Conservation (phyloP, 2,329 filamentous ascomycete genomes). For the Penicillium sp. region DNA sequence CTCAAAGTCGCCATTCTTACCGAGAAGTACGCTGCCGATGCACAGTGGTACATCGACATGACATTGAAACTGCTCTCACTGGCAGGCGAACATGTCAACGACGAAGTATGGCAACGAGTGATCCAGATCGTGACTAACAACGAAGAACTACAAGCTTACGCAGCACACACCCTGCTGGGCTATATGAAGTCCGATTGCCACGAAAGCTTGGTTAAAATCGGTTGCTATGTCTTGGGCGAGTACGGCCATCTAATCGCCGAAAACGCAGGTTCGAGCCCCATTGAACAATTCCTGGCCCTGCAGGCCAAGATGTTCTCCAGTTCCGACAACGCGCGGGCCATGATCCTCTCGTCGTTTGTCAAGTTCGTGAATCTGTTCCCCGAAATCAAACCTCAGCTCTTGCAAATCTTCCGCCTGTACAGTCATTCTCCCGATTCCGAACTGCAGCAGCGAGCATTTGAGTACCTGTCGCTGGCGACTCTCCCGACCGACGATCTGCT, state of each 20-base stretch:
- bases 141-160: slow-evolving; percentile 95
- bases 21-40: slow-evolving; percentile 96
- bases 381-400: slow-evolving; percentile 92
- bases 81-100: slow-evolving; percentile 96
- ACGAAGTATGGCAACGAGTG: slow-evolving; percentile 98
- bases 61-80: slow-evolving; percentile 91
- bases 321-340: slow-evolving; percentile 84
- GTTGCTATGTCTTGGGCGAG: slow-evolving; percentile 91
- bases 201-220: slow-evolving; percentile 96
- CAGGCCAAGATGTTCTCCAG: slow-evolving; percentile 87
- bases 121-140: slow-evolving; percentile 99
- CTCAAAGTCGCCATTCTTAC: slow-evolving; percentile 97
- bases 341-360: slow-evolving; percentile 92
- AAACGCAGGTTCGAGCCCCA: slow-evolving; percentile 85
- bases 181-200: slow-evolving; percentile 94
- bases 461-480: slow-evolving; percentile 83
- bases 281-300: slow-evolving; percentile 92
- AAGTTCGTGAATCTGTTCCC: slow-evolving; percentile 99
- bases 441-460: slow-evolving; percentile 91
- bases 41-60: slow-evolving; percentile 99
- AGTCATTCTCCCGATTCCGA: slow-evolving; percentile 94
- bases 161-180: slow-evolving; percentile 86
- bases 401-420: slow-evolving; percentile 87
- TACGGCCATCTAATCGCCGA: slow-evolving; percentile 97
- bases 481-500: slow-evolving; percentile 87